Percentiles rank a stretch among this genome's conserved stretches.
Conservation (phyloP, 352 stramenopile genomes). For the Globisporangium middletonii region DNA sequence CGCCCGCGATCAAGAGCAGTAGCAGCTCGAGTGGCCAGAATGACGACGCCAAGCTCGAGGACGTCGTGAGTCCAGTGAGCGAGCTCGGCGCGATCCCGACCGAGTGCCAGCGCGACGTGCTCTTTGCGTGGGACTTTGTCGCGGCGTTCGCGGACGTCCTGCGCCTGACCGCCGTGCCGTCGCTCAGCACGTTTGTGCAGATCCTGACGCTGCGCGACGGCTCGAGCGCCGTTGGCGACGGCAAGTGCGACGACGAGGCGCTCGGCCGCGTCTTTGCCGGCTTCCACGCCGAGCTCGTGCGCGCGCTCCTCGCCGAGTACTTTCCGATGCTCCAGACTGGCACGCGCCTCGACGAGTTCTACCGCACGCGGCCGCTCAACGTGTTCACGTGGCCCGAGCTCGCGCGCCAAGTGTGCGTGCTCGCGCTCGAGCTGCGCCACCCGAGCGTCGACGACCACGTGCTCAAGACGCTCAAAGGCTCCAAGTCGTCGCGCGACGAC, state of each 20-base stretch:
- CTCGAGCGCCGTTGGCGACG: constrained; percentile 42
- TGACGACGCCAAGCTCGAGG: neutral
- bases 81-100: constrained; percentile 36
- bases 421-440: constrained; percentile 68
- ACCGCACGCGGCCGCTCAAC: constrained; percentile 69
- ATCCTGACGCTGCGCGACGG: constrained; percentile 40
- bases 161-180: constrained; percentile 38
- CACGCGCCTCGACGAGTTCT: constrained; percentile 63
- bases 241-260: constrained; percentile 43
- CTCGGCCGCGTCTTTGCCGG: constrained; percentile 37
- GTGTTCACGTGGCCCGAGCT: constrained; percentile 78
- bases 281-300: constrained; percentile 48
- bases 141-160: constrained; percentile 69
- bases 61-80: constrained; percentile 18
- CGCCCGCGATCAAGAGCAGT: neutral
- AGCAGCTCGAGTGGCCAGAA: no score
- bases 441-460: constrained; percentile 62
- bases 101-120: constrained; percentile 43
- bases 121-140: constrained; percentile 77
- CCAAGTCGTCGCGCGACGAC: constrained; percentile 68
- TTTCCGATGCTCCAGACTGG: constrained; percentile 68
- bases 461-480: constrained; percentile 71
- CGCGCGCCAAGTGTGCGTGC: constrained; percentile 60
- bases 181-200: constrained; percentile 43
- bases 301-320: constrained; percentile 50